A percentile compares a stretch with the other conserved stretches of the same genome.
These are phyloP conservation scores for Lithospermum erythrorhizon DNA, from an alignment of 257 asterid genomes.

Conservation along the genomic window DNA sequence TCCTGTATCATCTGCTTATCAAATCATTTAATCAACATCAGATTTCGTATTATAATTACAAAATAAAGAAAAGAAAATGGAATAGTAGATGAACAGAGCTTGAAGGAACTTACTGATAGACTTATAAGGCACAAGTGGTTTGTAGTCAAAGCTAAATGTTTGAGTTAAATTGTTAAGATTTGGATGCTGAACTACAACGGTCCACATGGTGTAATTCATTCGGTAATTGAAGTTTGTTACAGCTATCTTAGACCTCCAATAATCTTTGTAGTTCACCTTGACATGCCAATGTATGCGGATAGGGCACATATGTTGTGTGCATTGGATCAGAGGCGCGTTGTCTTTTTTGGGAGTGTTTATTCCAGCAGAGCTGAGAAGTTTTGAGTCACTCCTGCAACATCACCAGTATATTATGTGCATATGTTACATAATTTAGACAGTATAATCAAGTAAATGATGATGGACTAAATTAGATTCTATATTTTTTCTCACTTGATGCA, in stretches of 20 bases:
- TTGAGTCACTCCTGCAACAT: conserved; percentile 4
- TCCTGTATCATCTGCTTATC: conserved; percentile 4
- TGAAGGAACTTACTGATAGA: conserved; percentile 4
- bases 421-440: no score
- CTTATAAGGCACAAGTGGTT: conserved; percentile 6
- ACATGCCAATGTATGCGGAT: conserved; percentile 18
- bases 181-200: conserved; percentile 15
- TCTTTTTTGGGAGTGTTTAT: conserved; percentile 5
- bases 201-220: conserved; percentile 15
- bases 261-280: conserved; percentile 11
- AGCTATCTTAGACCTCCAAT: conserved; percentile 15
- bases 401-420: not conserved
- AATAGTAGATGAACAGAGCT: not conserved
- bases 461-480: not conserved
- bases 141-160: conserved; percentile 14
- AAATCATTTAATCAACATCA: not conserved
- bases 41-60: not conserved
- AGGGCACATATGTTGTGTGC: conserved; percentile 16
- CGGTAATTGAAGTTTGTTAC: conserved; percentile 14
- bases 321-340: conserved; percentile 8
- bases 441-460: no score
- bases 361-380: not conserved
- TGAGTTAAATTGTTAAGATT: conserved; percentile 12
- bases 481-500: conserved; percentile 1
- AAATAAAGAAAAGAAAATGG: not conserved